Conservation (phyloP, 352 stramenopile species). For the Elongisporangium anandrum region DNA sequence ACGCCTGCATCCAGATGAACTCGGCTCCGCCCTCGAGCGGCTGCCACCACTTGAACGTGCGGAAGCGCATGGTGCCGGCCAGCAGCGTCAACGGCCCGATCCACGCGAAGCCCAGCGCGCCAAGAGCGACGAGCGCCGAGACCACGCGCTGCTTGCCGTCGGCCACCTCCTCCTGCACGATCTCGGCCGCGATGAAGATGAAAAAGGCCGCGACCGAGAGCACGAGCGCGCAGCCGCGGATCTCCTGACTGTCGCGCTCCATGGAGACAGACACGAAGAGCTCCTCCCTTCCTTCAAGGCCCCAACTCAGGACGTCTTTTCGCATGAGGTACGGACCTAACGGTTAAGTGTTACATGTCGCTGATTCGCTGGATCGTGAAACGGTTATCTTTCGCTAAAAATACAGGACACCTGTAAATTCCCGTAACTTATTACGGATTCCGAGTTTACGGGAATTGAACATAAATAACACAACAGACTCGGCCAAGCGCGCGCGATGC, state of each 20-base stretch:
- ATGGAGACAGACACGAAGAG: conserved; percentile 6
- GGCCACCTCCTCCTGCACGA: conserved; percentile 22
- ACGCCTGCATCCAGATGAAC: conserved; percentile 65
- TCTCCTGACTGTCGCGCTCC: conserved; percentile 43
- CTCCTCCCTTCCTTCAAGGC: no score
- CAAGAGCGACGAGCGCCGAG: conserved; percentile 39
- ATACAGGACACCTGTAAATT: neutral
- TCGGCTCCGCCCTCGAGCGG: conserved; percentile 48
- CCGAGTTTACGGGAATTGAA: no score
- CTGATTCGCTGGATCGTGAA: neutral
- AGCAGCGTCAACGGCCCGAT: conserved; percentile 52
- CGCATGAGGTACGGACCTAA: neutral
- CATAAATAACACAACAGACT: no score
- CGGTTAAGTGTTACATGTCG: neutral
- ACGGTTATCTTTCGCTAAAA: neutral
- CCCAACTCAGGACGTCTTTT: neutral
- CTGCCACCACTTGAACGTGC: conserved; percentile 54
- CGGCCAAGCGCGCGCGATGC: no score
- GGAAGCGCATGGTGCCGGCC: conserved; percentile 33
- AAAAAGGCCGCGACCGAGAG: conserved; percentile 53
- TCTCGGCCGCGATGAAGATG: conserved; percentile 52
- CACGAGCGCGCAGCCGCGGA: conserved; percentile 47
- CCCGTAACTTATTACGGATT: no score
- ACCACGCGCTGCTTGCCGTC: conserved; percentile 17
- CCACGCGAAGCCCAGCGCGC: conserved; percentile 48